Conservation (phyloP, 192 early-diverging fungal species). For the Gigaspora rosea region DNA sequence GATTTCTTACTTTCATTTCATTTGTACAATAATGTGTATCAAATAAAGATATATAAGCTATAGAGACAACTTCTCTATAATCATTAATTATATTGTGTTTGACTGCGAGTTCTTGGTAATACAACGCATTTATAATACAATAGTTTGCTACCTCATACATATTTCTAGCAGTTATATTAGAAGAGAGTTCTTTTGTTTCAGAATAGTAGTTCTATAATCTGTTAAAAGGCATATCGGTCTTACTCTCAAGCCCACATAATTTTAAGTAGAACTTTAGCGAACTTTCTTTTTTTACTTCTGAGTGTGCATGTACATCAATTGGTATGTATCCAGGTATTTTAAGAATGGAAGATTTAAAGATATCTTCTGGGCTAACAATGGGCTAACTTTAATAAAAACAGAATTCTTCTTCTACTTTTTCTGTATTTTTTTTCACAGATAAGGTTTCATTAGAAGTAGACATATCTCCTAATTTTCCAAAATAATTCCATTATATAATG, state of each 20-base stretch:
- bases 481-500: conserved; percentile 1
- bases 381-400: too few species aligned
- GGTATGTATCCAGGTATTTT: neutral
- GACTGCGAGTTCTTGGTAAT: too few species aligned
- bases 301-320: neutral
- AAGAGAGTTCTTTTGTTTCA: neutral
- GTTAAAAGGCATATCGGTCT: neutral
- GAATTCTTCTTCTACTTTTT: neutral
- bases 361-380: too few species aligned
- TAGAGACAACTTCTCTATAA: too few species aligned
- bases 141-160: neutral
- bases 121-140: too few species aligned
- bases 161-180: neutral
- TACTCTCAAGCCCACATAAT: neutral
- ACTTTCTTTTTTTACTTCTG: neutral
- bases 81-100: too few species aligned
- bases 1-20: too few species aligned
- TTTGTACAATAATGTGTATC: too few species aligned
- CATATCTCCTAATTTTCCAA: neutral
- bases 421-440: neutral
- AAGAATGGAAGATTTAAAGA: too few species aligned
- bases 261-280: too few species aligned
- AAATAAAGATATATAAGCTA: too few species aligned
- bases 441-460: neutral
- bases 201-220: conserved; percentile 1